Conservation (phyloP, 306 rosid genomes). For the Quercus mongolica region DNA sequence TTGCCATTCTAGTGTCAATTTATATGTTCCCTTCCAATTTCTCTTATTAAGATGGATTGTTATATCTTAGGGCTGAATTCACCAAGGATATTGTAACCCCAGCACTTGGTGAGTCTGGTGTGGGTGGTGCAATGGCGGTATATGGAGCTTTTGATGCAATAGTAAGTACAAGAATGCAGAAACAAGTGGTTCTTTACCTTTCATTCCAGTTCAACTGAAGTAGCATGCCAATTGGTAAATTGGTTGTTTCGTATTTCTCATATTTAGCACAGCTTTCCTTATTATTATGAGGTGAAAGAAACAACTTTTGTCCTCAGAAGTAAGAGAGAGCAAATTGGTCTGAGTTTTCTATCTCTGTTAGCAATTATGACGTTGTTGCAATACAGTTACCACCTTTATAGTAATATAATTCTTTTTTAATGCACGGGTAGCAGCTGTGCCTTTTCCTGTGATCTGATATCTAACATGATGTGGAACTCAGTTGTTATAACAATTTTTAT, state of each 20-base stretch:
- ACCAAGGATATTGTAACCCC: conserved; percentile 80
- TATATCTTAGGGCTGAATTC: conserved; percentile 68
- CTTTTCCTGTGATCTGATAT: background rate
- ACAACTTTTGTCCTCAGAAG: background rate
- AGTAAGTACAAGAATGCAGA: conserved; percentile 51
- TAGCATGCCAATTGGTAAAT: background rate
- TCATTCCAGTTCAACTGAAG: conserved; percentile 4
- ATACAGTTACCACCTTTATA: background rate
- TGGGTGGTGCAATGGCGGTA: conserved; percentile 90
- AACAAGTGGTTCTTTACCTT: conserved; percentile 5
- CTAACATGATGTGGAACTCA: background rate
- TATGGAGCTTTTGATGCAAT: conserved; percentile 96
- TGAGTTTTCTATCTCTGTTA: background rate
- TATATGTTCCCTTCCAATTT: conserved; percentile 8
- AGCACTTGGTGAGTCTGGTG: conserved; percentile 83
- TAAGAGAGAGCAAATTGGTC: background rate
- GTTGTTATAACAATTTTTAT: background rate
- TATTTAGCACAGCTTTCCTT: background rate
- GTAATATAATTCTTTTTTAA: background rate
- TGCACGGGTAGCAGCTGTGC: background rate
- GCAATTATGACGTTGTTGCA: background rate
- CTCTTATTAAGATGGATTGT: conserved; percentile 8
- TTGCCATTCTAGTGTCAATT: conserved; percentile 8
- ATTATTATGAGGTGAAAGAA: background rate
- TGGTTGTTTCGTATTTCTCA: conserved; percentile 3